Conservation (phyloP, 1,284 basidiomycete genomes). For the Pterula multifida region DNA sequence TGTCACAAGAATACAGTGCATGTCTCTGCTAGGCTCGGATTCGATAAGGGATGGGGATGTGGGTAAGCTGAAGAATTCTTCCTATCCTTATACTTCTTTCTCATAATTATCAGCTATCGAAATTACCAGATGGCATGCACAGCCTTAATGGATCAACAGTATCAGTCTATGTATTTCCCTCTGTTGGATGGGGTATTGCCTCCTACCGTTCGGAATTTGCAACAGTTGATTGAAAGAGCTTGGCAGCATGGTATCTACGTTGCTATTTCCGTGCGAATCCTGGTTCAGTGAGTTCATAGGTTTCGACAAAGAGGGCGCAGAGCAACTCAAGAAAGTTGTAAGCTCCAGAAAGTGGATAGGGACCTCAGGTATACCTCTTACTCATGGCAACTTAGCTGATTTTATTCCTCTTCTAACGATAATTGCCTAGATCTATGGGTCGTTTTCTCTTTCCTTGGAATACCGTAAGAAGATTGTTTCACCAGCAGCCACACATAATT, state of each 20-base stretch:
- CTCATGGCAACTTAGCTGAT: constrained; percentile 7
- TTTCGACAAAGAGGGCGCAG: constrained; percentile 59
- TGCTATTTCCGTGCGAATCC: neutral
- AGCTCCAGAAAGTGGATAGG: constrained; percentile 71
- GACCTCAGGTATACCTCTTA: constrained; percentile 44
- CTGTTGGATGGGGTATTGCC: constrained; percentile 41
- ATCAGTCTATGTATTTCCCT: constrained; percentile 47
- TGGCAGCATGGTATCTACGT: constrained; percentile 32
- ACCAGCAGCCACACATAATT: constrained; percentile 61
- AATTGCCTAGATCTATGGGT: constrained; percentile 42
- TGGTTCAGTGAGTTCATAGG: constrained; percentile 27
- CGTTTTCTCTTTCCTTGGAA: constrained; percentile 59
- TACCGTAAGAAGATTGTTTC: constrained; percentile 44
- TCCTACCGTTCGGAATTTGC: constrained; percentile 65
- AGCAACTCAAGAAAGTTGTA: constrained; percentile 48
- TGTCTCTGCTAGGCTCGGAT: constrained; percentile 35
- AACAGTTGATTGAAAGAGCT: constrained; percentile 34
- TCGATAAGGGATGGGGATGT: constrained; percentile 64
- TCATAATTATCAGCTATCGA: constrained; percentile 49
- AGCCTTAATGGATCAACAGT: constrained; percentile 51
- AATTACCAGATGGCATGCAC: constrained; percentile 79
- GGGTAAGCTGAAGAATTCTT: constrained; percentile 30
- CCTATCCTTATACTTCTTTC: constrained; percentile 3
- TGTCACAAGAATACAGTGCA: constrained; percentile 54
- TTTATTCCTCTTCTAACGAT: constrained; percentile 7